Evolutionary conservation across 768 basidiomycete genomes (phyloP), one percentile per base, ranked within the genome.

Genomic region (Fibroporia radiculosa): DNA sequence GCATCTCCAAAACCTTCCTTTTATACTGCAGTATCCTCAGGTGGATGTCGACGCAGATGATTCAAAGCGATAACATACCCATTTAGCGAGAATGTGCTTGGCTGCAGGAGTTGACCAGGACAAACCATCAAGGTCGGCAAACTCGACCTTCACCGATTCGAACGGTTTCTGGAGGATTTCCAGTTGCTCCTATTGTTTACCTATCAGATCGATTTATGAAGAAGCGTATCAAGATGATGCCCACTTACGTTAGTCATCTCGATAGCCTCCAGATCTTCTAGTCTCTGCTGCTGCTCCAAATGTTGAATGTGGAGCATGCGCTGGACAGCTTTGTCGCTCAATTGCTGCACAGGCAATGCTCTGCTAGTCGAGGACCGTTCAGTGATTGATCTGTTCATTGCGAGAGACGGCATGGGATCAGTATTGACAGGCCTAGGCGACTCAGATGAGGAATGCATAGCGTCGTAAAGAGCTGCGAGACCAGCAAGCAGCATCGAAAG

Each of bases 91-190:
- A 13, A 43, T 19, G 33, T 36, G 31, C 1, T 29, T 45, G 2
- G 45, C 45, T 1, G 23, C 42, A 7, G 50, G 50, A 3, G 50
- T 41, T 4, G 42, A 27, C 50, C 50, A 51, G 2, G 50, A 47
- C 20, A 51, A 43, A 10, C 50, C 50, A 29, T 51, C 50, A 22
- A 51, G 46, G 26, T 47, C 45, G 16, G 20, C 1, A 23, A 47
- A 42, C 32, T 51, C 50, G 5, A 32, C 38, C 26, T 47, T 48
- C 42, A 51, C 50, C 14, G 50, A 47, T 23, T 24, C 31, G 22
- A 51, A 47, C 14, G 46, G 36, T 18, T 34, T 33, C 23, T 28
- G 34, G 23, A 51, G 50, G 13, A 26, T 41, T 12, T 23, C 14
- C 32, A 38, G 29, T 23, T 46, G 45, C 31, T 50, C 45, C 45